These are phyloP conservation scores for Pseudogymnoascus sp. DNA, from an alignment of 2,329 filamentous ascomycete genomes.

Conservation along the genomic window DNA sequence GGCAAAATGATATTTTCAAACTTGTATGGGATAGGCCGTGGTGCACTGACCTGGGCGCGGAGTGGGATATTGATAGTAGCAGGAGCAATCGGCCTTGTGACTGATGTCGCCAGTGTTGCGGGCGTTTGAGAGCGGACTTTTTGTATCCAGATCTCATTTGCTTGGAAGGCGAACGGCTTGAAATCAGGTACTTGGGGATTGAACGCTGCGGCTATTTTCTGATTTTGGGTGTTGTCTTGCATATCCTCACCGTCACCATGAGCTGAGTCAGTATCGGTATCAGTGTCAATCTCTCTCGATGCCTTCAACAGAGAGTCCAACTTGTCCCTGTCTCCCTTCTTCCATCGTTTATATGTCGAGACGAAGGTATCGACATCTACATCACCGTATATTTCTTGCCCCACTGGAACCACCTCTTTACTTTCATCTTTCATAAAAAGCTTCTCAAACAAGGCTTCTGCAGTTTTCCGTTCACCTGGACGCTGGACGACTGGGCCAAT, in stretches of 20 bases:
- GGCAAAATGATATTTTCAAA: not conserved
- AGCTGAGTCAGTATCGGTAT: not conserved
- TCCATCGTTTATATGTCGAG: not conserved
- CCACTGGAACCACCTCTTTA: not conserved
- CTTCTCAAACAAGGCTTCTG: not conserved
- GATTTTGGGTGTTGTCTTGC: not conserved
- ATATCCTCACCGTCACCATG: not conserved
- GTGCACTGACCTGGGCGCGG: not conserved
- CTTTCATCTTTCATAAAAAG: not conserved
- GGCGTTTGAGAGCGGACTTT: not conserved
- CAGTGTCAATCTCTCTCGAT: not conserved
- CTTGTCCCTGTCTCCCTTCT: conserved; percentile 3
- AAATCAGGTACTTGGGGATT: not conserved
- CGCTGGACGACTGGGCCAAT: not conserved
- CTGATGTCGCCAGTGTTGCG: not conserved
- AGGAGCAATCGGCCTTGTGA: not conserved
- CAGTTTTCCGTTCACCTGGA: not conserved
- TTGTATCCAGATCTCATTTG: not conserved
- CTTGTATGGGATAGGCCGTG: not conserved
- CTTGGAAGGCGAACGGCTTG: not conserved
- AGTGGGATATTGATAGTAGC: conserved; percentile 1
- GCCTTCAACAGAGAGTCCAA: not conserved
- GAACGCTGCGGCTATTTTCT: not conserved
- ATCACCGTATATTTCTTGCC: not conserved
- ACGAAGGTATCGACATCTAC: not conserved